phyloP scores from a whole-genome alignment of 495 filamentous ascomycete species.

The Parmelia sp. region DNA sequence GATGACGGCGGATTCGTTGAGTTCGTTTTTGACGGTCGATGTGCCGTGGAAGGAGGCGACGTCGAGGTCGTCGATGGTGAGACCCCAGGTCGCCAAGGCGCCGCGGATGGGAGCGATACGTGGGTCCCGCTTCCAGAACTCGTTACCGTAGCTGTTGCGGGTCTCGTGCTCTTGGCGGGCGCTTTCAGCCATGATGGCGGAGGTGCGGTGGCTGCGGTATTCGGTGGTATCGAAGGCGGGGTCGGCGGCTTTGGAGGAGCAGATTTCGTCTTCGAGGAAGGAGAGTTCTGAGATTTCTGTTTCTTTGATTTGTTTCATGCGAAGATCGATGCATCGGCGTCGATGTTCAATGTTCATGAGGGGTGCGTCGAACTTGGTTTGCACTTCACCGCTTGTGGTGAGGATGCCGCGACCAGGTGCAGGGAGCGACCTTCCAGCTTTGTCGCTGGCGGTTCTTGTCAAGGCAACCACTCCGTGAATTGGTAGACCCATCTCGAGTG shows the following conservation, averaged over 20 bases:
- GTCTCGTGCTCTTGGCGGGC: slow-evolving; percentile 84
- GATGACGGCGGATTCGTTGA: slow-evolving; percentile 97
- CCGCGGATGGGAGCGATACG: slow-evolving; percentile 92
- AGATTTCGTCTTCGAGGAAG: slow-evolving; percentile 82
- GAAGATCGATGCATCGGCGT: slow-evolving; percentile 84
- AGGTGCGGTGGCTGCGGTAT: too few relatives aligned
- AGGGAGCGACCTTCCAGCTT: slow-evolving; percentile 95
- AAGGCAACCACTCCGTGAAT: slow-evolving; percentile 92
- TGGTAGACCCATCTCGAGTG: slow-evolving; percentile 96
- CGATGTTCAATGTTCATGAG: slow-evolving; percentile 95
- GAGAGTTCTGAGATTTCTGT: slow-evolving; percentile 93
- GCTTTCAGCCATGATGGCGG: slow-evolving; percentile 79
- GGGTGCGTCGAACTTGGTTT: slow-evolving; percentile 85
- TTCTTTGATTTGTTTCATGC: slow-evolving; percentile 82
- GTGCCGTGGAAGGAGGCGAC: slow-evolving; percentile 99
- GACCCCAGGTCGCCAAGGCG: slow-evolving; percentile 91
- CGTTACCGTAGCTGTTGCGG: slow-evolving; percentile 84
- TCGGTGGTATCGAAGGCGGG: too few relatives aligned
- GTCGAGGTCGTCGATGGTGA: slow-evolving; percentile 91
- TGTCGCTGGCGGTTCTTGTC: slow-evolving; percentile 94
- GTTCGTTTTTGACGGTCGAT: slow-evolving; percentile 97
- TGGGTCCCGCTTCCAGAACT: slow-evolving; percentile 94
- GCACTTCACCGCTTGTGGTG: slow-evolving; percentile 89
- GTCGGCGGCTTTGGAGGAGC: too few relatives aligned
- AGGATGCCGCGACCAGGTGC: slow-evolving; percentile 95